Evolutionary conservation across 2,329 filamentous ascomycete genomes (phyloP), one percentile per base, ranked within the genome.

Genomic region (Orbilia ellipsospora): DNA sequence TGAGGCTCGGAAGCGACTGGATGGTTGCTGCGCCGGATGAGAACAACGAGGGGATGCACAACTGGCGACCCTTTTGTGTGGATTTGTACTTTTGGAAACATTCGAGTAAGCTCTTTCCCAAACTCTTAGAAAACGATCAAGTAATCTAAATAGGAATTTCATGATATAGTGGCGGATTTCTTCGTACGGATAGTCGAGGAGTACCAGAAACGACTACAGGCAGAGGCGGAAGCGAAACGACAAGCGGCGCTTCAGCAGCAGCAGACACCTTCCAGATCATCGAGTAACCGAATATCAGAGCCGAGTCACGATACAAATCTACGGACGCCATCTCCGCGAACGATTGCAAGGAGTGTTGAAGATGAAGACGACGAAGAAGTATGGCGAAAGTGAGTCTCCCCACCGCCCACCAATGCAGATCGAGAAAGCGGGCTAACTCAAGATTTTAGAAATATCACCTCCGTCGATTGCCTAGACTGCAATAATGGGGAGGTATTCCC

Each of bases 11-110:
- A 5, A 75, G 72, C 54, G 72, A 75, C 15, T 75, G 72, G 72
- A 75, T 75, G 72, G 42, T 75, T 13, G 55, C 28, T 20, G 72
- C 72, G 2, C 72, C 72, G 5, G 72, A 75, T 18, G 72, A 75
- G 54, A 13, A 18, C 8, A 75, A 75, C 16, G 72, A 75, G 7
- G 72, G 72, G 7, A 45, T 65, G 48, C 72, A 75, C 42, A 75
- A 75, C 56, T 75, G 72, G 72, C 60, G 72, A 28, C 72, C 72
- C 5, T 75, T 75, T 44, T 75, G 72, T 7, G 54, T 75, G 20
- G 72, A 75, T 55, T 16, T 75, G 16, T 75, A 75, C 64, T 75
- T 75, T 40, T 75, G 72, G 72, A 75, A 75, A 26, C 72, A 75
- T 20, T 75, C 72, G 16, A 69, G 72, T 75, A 55, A 52, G 72